These are phyloP conservation scores for Chytriomyces sp. DNA, from an alignment of 192 early-diverging fungal species.

Conservation along the genomic window DNA sequence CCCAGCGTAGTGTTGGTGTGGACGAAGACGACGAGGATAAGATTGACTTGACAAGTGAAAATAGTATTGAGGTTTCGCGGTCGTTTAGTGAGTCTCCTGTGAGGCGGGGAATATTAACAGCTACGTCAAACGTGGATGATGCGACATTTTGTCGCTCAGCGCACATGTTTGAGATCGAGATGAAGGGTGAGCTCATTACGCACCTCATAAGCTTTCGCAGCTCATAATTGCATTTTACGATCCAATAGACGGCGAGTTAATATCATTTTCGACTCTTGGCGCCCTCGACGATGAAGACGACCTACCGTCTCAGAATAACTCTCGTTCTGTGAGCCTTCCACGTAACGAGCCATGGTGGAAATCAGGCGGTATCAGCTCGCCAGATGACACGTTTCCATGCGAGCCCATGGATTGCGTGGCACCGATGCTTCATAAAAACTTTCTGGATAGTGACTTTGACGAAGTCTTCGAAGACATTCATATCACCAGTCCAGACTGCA, in stretches of 20 bases:
- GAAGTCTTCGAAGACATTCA: constrained; percentile 19
- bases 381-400: no score
- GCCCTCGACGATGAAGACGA: not conserved
- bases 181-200: not conserved
- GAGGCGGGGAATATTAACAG: not conserved
- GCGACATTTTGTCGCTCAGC: not conserved
- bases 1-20: constrained; percentile 3
- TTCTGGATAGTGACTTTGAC: not conserved
- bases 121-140: not conserved
- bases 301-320: no score
- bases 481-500: not conserved
- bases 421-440: not conserved
- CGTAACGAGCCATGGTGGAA: not conserved
- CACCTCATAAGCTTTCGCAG: not conserved
- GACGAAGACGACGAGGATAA: not conserved
- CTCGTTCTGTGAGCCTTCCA: no score
- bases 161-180: constrained; percentile 27
- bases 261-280: constrained; percentile 8
- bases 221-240: not conserved
- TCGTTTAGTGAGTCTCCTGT: not conserved
- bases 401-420: not conserved
- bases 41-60: not conserved
- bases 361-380: no score
- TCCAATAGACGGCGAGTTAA: constrained; percentile 15
- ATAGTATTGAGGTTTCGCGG: not conserved